These are phyloP conservation scores for Astraeus odoratus DNA, from an alignment of 768 basidiomycete species.

Conservation along the genomic window DNA sequence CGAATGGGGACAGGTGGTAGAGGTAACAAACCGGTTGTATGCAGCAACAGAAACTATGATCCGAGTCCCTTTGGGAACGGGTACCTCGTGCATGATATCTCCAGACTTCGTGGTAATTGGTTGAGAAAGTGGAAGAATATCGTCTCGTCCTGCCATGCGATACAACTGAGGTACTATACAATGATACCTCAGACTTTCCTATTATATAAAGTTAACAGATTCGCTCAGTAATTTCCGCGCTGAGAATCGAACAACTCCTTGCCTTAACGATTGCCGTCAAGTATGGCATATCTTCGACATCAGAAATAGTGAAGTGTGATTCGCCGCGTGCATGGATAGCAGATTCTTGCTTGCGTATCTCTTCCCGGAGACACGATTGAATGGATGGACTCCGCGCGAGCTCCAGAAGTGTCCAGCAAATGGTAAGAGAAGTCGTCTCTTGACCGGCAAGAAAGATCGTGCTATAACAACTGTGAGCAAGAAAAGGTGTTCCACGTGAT, in stretches of 20 bases:
- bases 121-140: constrained; percentile 29
- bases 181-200: constrained; percentile 29
- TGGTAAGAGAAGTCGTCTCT: constrained; percentile 53
- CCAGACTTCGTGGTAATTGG: constrained; percentile 19
- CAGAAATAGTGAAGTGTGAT: constrained; percentile 31
- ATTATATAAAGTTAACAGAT: neutral
- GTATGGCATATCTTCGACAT: constrained; percentile 47
- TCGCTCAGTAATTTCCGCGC: too few species aligned
- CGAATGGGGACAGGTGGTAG: neutral
- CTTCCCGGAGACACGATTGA: constrained; percentile 56
- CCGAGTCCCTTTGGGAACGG: constrained; percentile 16
- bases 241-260: too few species aligned
- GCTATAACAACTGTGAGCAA: constrained; percentile 13
- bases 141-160: constrained; percentile 27
- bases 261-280: constrained; percentile 42
- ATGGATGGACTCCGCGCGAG: constrained; percentile 51
- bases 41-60: constrained; percentile 17
- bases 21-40: constrained; percentile 20
- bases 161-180: constrained; percentile 27
- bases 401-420: constrained; percentile 59
- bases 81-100: constrained; percentile 16
- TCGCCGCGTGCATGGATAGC: constrained; percentile 31
- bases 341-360: constrained; percentile 31
- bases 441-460: constrained; percentile 46
- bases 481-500: neutral